Evolutionary conservation across 768 basidiomycete species (phyloP), one percentile per base, ranked within the genome.

Genomic region (Tricholoma sp.): DNA sequence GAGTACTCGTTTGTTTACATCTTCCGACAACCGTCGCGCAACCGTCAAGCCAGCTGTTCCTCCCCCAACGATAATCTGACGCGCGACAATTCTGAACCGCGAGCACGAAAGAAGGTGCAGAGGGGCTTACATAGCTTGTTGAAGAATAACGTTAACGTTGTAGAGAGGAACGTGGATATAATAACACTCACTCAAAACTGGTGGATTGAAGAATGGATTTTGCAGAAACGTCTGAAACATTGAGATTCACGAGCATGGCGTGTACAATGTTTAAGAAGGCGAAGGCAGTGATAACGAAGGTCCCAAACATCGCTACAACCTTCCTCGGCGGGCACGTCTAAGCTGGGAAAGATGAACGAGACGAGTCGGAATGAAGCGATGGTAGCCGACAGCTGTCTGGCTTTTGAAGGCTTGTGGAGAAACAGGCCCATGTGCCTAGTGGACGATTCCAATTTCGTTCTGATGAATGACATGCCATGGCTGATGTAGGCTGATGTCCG

Each of bases 41-140:
- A 73, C 64, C 12, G 72, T 69, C 21, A 73, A 57, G 7, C 73
- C 73, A 18, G 73, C 64, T 5, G 71, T 69, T 9, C 73, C 73
- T 24, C 73, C 73, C 49, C 73, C 73, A 21, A 69, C 66, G 27
- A 69, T 57, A 19, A 69, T 64, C 68, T 69, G 54, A 8, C 22
- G 11, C 56, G 31, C n/a, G 11, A 4, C 18, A 12, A 27, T 4
- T 32, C 21, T 27, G 18, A 22, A 32, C 12, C 19, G 32, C 39
- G 8, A 19, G 1, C 14, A 14, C 39, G 34, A 19, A 19, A 12
- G 24, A n/a, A 43, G 7, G 22, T 14, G 24, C 16, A 5, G 12
- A 29, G 45, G 9, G n/a, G 57, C 60, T 34, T 57, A 65, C 66
- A 21, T 64, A 65, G 21, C 62, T 63, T 29, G 49, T 27, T 27